A percentile compares a stretch with the other conserved stretches of the same genome.
These are phyloP conservation scores for Hypoxylon sp. DNA, from an alignment of 2,329 filamentous ascomycete genomes.

Conservation along the genomic window DNA sequence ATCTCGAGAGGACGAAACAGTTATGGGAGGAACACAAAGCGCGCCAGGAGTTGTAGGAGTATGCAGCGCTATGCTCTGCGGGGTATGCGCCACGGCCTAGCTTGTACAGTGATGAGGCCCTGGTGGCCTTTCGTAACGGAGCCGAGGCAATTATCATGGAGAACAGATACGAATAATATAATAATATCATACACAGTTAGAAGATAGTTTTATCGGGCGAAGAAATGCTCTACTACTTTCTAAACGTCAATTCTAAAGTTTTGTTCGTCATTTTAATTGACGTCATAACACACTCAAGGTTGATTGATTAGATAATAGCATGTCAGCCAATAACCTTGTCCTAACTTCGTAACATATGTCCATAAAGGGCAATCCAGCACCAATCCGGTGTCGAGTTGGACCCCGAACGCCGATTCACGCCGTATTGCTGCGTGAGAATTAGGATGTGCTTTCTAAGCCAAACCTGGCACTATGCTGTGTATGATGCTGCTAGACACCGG, in stretches of 20 bases:
- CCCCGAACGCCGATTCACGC: constrained; percentile 2
- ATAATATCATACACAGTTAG: too few relatives aligned
- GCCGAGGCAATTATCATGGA: neutral
- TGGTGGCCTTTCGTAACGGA: neutral
- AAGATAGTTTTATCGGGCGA: too few relatives aligned
- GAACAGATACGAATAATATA: neutral
- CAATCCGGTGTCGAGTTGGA: constrained; percentile 1
- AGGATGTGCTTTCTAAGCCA: too few relatives aligned
- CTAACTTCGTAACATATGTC: neutral
- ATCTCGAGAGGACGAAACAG: constrained; percentile 14
- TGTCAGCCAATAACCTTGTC: constrained; percentile 1
- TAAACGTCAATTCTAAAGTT: too few relatives aligned
- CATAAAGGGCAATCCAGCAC: constrained; percentile 21
- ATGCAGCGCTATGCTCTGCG: neutral
- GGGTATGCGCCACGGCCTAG: neutral
- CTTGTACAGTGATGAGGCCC: neutral
- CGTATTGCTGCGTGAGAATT: neutral
- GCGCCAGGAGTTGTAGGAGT: neutral
- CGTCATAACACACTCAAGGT: too few relatives aligned
- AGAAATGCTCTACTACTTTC: too few relatives aligned
- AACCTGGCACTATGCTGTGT: neutral
- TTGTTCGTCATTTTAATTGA: too few relatives aligned
- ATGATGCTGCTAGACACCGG: neutral
- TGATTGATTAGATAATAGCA: too few relatives aligned
- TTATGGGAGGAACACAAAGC: constrained; percentile 24